Evolutionary conservation across 2,329 filamentous ascomycete genomes (phyloP), one percentile per base, ranked within the genome.

Genomic region (Xylariomycetidae sp.): DNA sequence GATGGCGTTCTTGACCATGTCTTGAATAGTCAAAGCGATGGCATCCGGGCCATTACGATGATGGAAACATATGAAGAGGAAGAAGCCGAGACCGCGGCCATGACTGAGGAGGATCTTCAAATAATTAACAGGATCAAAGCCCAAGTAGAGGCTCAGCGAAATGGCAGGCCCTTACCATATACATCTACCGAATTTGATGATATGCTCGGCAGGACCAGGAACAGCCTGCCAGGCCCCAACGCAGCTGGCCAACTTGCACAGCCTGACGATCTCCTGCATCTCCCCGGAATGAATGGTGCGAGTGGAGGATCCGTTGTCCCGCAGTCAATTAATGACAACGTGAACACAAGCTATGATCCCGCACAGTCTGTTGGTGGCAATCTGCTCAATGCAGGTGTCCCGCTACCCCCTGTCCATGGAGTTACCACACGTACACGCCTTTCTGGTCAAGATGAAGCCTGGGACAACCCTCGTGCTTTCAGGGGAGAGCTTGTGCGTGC

Each of bases 31-130:
- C 40, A 60, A 6, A 48, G 56, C 9, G 38, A 51, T 9, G 57
- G 60, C 7, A 72, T 85, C 30, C 60, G 67, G 10, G 63, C 63
- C 2, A 79, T 90, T 36, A 69, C 75, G 3, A 72, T 81, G 25
- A 84, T 81, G 1, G 82, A 90, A 45, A 82, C 81, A 0, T 87
- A 88, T 44, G 80, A 85, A 44, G 70, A 77, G 44, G 81, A 88
- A 42, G 81, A 84, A 36, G 62, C 73, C 9, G 77, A 80, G 31
- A 68, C 69, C 10, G 52, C 50, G 1, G 47, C 49, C 13, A 57
- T 89, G 15, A 80, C 77, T 0, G 63, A 66, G 0, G 77, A 83
- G 32, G 83, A 88, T 42, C 54, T 66, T 8, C 62, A 60, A 27
- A 72, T 80, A 28, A 76, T 77, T 1, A 64, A 72, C 19, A 44